Evolutionary conservation across 768 basidiomycete genomes (phyloP), one percentile per base, ranked within the genome.

Genomic region (Termitomyces sp.): DNA sequence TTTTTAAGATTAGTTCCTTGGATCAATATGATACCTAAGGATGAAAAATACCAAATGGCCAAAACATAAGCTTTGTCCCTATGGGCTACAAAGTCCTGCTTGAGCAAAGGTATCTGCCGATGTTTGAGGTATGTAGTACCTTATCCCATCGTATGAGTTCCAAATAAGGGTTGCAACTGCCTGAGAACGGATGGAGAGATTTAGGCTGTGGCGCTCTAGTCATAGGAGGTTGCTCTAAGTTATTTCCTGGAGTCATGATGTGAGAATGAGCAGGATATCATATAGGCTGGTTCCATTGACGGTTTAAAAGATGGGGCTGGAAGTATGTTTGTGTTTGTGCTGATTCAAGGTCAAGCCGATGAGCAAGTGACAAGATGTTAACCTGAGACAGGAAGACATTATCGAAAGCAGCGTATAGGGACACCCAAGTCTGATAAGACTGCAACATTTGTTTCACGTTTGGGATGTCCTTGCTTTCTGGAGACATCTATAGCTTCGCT

Each of bases 1-100:
- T 39, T 28, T 11, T 22, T 13, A 28, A 32, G 15, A 24, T 28
- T 3, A 15, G 33, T n/a, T n/a, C n/a, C n/a, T n/a, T n/a, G n/a
- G n/a, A n/a, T n/a, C n/a, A n/a, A n/a, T n/a, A n/a, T n/a, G n/a
- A n/a, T n/a, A n/a, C n/a, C n/a, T n/a, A n/a, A n/a, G n/a, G n/a
- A n/a, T n/a, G 22, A 38, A 22, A 58, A 70, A 28, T 67, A 81
- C 81, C 78, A 51, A 78, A 81, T 9, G 80, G 80, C 79, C 80
- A 82, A 68, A 81, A 82, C 76, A 80, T 76, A 39, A 82, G 71
- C 46, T 76, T 74, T 3, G 75, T 79, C 16, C 80, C 81, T n/a
- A 78, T 80, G 2, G 80, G 79, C 81, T 82, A 60, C 9, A 51
- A 49, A 51, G 49, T 35, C 33, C 38, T 4, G n/a, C 68, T 6